A percentile compares a stretch with the other conserved stretches of the same genome.
Evolutionary conservation across 192 early-diverging fungal species (phyloP).

Genomic region (Tieghemiomyces parasiticus): DNA sequence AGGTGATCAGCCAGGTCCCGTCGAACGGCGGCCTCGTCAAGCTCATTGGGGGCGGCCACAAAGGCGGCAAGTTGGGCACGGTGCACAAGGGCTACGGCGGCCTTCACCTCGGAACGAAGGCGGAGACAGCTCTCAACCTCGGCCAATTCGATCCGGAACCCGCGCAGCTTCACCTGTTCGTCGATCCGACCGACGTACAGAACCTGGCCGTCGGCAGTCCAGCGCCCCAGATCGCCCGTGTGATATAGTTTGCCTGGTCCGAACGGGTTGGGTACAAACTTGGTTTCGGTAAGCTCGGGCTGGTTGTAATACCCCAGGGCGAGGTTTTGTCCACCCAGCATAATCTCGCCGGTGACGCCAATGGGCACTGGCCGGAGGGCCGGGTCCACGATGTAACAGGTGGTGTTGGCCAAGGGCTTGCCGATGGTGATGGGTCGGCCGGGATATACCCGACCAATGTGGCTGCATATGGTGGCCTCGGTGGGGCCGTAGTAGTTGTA

Average conservation of each 20-base stretch:
- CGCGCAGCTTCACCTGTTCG: constrained; percentile 22
- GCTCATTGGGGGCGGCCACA: constrained; percentile 21
- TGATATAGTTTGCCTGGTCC: constrained; percentile 15
- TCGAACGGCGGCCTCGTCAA: constrained; percentile 17
- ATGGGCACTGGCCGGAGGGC: neutral
- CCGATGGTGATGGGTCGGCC: neutral
- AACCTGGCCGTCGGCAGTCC: constrained; percentile 17
- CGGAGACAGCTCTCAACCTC: constrained; percentile 16
- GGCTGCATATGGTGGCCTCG: constrained; percentile 1
- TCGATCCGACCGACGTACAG: constrained; percentile 20
- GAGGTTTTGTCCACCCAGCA: constrained; percentile 11
- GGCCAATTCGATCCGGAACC: constrained; percentile 19
- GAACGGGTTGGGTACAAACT: constrained; percentile 25
- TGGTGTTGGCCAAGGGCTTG: neutral
- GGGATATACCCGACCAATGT: neutral
- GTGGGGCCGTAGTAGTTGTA: constrained; percentile 9
- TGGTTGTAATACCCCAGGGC: constrained; percentile 21
- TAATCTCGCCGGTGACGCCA: constrained; percentile 1
- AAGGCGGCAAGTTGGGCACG: constrained; percentile 42
- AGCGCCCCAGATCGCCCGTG: constrained; percentile 19
- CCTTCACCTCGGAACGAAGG: constrained; percentile 13
- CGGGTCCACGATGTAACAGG: neutral
- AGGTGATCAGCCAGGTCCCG: constrained; percentile 31
- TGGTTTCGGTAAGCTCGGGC: constrained; percentile 16
- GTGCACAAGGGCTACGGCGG: constrained; percentile 19